Evolutionary conservation across 1,284 basidiomycete species (phyloP).

Genomic region (Pseudozyma thailandica): DNA sequence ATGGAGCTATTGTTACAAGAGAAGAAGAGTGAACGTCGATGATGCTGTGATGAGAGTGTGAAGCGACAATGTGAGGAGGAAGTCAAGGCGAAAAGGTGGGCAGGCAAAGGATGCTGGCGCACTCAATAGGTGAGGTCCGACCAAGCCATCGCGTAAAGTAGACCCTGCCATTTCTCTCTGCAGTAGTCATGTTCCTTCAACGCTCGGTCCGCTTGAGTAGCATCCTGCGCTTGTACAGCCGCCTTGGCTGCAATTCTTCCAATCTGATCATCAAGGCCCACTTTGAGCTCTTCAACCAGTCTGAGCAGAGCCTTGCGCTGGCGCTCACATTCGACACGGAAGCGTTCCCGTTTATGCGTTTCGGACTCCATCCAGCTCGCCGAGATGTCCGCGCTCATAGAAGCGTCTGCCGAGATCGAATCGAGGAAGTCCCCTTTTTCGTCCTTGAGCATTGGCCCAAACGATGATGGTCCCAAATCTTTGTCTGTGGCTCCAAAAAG

Average conservation of each 20-base stretch:
- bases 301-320: conserved; percentile 30
- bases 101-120: no score
- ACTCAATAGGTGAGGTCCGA: conserved; percentile 31
- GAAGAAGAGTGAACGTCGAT: no score
- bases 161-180: conserved; percentile 33
- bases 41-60: no score
- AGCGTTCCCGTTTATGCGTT: conserved; percentile 27
- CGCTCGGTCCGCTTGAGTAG: conserved; percentile 25
- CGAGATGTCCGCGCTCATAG: conserved; percentile 30
- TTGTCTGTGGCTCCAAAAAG: background rate
- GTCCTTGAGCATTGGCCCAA: background rate
- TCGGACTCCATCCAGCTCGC: conserved; percentile 32
- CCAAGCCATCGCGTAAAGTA: conserved; percentile 40
- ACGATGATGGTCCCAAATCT: background rate
- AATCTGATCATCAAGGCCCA: conserved; percentile 42
- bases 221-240: conserved; percentile 19
- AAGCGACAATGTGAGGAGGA: no score
- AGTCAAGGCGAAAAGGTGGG: no score
- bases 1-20: no score
- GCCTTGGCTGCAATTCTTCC: conserved; percentile 24
- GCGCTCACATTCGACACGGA: conserved; percentile 28
- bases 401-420: conserved; percentile 23
- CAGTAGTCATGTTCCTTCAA: conserved; percentile 24
- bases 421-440: conserved; percentile 3
- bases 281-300: conserved; percentile 37